Evolutionary conservation across 2,329 filamentous ascomycete genomes (phyloP), one percentile per base, ranked within the genome.

Genomic region (Cladosporium sp.): DNA sequence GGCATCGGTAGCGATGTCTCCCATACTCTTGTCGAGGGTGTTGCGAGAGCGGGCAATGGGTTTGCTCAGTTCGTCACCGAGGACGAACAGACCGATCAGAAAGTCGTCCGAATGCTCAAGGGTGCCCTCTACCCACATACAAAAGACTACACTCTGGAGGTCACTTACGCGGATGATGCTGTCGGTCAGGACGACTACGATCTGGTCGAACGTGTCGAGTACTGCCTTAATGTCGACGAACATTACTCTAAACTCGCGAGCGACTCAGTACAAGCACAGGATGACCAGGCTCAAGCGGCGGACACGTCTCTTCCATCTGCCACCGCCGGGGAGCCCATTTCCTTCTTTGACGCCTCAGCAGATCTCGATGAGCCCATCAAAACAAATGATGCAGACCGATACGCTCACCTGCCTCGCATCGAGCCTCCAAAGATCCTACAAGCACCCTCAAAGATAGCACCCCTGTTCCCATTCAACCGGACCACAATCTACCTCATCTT

Each of bases 81-180:
- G 6, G 70, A 77, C 1, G 86, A 89, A 64, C 81, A 83, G 61
- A 80, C 88, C 68, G 81, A 86, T 59, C 78, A 72, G 57, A 86
- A 86, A 63, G 77, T 89, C 1, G 76, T 89, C 2, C 78, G 86
- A 2, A 89, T 90, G 86, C 72, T 90, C 53, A 87, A 86, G 63
- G 85, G 80, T 0, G 81, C 84, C 0, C 67, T 89, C 16, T 81
- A 79, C 2, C 83, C 84, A 0, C 84, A 88, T 56, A 73, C 87
- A 42, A 76, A 70, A 13, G 78, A 87, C 61, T 87, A 84, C 61
- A 75, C 72, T 0, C 69, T 89, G 1, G 81, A 85, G 60, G 69
- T 88, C 55, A 78, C 81, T 50, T 87, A 86, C 58, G 9, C 33
- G 41, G 28, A 62, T 7, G 64, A 59, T 22, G 62, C 63, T n/a